Evolutionary conservation across 352 stramenopile genomes (phyloP).

Genomic region (Phytophthora pistaciae): DNA sequence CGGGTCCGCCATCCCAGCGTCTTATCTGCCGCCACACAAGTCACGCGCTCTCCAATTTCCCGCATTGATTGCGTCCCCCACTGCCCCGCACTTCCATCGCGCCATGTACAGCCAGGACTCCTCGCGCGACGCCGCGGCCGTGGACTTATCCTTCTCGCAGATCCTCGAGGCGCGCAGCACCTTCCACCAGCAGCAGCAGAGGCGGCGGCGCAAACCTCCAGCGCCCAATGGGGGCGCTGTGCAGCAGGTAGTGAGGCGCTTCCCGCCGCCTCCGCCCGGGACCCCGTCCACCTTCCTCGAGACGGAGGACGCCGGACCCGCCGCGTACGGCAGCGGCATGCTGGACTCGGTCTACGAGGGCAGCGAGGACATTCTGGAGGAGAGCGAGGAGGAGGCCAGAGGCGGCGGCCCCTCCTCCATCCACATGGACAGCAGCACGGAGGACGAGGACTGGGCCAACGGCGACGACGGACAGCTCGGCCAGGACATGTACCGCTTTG

Average conservation of each 20-base stretch:
- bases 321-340: conserved; percentile 45
- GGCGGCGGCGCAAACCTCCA: conserved; percentile 31
- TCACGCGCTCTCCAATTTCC: neutral
- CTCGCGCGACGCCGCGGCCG: conserved; percentile 38
- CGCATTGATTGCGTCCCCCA: neutral
- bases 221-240: neutral
- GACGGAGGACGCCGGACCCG: conserved; percentile 20
- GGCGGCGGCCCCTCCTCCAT: neutral
- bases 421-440: conserved; percentile 38
- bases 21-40: conserved; percentile 8
- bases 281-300: conserved; percentile 23
- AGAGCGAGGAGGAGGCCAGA: conserved; percentile 23
- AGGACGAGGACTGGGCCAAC: conserved; percentile 76
- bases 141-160: conserved; percentile 87
- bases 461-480: conserved; percentile 55
- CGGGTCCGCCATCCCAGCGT: conserved; percentile 1
- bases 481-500: conserved; percentile 86
- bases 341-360: conserved; percentile 71
- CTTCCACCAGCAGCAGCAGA: conserved; percentile 56
- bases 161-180: conserved; percentile 76
- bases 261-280: conserved; percentile 17
- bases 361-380: conserved; percentile 51
- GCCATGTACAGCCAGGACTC: conserved; percentile 55
- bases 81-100: neutral
- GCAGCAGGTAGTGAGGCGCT: conserved; percentile 2